phyloP scores from a whole-genome alignment of 805 yeast genomes.

The Myxozyma neotropica region DNA sequence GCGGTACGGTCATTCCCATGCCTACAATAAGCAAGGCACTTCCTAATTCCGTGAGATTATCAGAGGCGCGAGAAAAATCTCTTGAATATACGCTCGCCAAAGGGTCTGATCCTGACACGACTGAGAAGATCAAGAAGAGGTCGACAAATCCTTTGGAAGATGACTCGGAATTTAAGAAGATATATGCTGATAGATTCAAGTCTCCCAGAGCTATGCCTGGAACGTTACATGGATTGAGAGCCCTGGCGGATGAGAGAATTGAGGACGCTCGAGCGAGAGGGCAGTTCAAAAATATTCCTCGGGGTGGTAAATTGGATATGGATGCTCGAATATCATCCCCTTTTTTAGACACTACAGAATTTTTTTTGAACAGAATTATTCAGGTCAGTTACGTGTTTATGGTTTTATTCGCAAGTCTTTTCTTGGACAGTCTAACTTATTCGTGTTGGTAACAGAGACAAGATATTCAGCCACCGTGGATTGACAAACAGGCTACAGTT shows the following conservation, averaged over 20 bases:
- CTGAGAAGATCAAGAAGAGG: background rate
- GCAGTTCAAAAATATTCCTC: conserved; percentile 59
- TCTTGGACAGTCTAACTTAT: no score
- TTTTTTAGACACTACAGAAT: conserved; percentile 68
- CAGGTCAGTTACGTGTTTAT: conserved; percentile 37
- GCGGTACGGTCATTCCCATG: conserved; percentile 17
- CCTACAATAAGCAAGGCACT: conserved; percentile 36
- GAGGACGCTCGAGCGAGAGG: conserved; percentile 76
- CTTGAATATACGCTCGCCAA: conserved; percentile 63
- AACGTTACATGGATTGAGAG: conserved; percentile 44
- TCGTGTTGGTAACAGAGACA: no score
- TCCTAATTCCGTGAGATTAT: conserved; percentile 47
- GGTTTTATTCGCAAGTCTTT: background rate
- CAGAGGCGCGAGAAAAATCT: conserved; percentile 64
- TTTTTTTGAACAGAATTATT: conserved; percentile 75
- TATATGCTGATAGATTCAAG: conserved; percentile 64
- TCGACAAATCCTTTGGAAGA: conserved; percentile 48
- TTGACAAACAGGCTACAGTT: conserved; percentile 70
- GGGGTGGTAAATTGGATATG: conserved; percentile 62
- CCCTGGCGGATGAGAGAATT: conserved; percentile 74
- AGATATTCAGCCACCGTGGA: conserved; percentile 87
- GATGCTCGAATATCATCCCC: conserved; percentile 51
- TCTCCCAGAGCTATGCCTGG: conserved; percentile 53
- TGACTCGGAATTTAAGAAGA: conserved; percentile 53
- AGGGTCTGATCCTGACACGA: conserved; percentile 34